Percentiles rank a stretch among this genome's conserved stretches.
Evolutionary conservation across 2,329 filamentous ascomycete species (phyloP).

Genomic region (Aspergillus phoenicis): DNA sequence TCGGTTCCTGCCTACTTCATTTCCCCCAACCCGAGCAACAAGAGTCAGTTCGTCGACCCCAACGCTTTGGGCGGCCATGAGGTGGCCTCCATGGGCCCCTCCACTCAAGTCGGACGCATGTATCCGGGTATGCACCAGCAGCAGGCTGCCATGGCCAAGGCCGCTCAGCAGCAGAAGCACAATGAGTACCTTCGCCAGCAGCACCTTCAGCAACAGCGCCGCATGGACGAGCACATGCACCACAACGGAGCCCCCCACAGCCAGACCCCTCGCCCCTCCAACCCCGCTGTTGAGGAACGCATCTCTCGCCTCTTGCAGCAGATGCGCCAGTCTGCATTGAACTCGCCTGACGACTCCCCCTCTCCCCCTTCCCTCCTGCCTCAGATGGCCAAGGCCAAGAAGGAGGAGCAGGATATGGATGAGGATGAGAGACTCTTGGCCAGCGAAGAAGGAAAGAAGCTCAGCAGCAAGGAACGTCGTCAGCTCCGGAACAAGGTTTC

Average conservation of each 20-base stretch:
- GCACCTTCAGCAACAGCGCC: conserved; percentile 48
- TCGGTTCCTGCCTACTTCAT: conserved; percentile 68
- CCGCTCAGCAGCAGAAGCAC: conserved; percentile 67
- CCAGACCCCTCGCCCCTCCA: conserved; percentile 49
- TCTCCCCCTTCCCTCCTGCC: conserved; percentile 48
- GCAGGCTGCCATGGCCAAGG: conserved; percentile 76
- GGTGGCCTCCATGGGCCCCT: conserved; percentile 53
- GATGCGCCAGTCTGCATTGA: conserved; percentile 75
- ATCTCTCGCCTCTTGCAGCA: conserved; percentile 91
- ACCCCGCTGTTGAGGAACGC: conserved; percentile 83
- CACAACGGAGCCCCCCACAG: conserved; percentile 29
- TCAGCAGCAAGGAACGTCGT: conserved; percentile 95
- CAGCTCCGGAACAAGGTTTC: conserved; percentile 99
- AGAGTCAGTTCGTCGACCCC: conserved; percentile 69
- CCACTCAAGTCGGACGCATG: conserved; percentile 68
- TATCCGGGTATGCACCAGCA: conserved; percentile 95
- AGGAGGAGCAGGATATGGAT: conserved; percentile 98
- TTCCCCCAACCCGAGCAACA: conserved; percentile 44
- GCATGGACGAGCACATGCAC: conserved; percentile 32
- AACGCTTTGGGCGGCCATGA: conserved; percentile 69
- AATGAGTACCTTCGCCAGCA: conserved; percentile 63
- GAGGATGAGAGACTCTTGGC: conserved; percentile 91
- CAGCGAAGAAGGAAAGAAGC: conserved; percentile 98
- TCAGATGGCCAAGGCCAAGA: conserved; percentile 74
- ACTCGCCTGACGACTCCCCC: conserved; percentile 53